Base-by-base conservation (phyloP, 2,329 filamentous ascomycete genomes). In the Penicillium corylophilum region DNA sequence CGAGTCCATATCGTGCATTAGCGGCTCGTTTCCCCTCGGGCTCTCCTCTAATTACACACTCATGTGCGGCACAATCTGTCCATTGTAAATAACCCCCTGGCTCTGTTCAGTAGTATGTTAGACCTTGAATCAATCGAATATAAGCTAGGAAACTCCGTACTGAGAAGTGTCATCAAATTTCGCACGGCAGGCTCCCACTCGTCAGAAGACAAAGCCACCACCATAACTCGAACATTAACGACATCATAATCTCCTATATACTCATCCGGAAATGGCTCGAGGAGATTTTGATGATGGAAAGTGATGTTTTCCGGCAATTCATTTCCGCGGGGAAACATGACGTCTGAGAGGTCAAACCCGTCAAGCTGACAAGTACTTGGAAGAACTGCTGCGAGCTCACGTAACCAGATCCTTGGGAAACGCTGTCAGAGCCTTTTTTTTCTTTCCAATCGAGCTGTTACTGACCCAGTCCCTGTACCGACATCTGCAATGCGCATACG, bases 161-260 rank as follows among this genome's bases (percentile, higher is more conserved):
- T 33, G 5, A 33, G 31, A 33, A 33, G 31, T 16, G 31, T 33
- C 31, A 16, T 48, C 18, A 48, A 10, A 38, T 48, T 43, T 31
- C 16, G 46, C 8, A 48, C 46, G 2, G 28, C 46, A 20, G 39
- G 28, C 18, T 36, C 38, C 46, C 46, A 48, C 28, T 48, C 38
- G 5, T 48, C 7, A 26, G 39, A 48, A 4, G 46, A 48, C 8
- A 48, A 31, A n/a, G 39, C 46, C 16, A 48, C 46, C 9, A 48
- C 31, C 46, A 48, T 48, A 2, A 48, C 38, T 48, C 46, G 39
- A 41, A 48, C 39, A 43, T 48, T 42, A 20, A 48, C 29, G 18
- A 48, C 46, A 18, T 48, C 46, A 38, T 48, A 48, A n/a, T 18
- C 12, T 12, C 29, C 46, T 1, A 42, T 1, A 29, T 42, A 48